Evolutionary conservation across 352 stramenopile genomes (phyloP).

Genomic region (Globisporangium abappressorium): DNA sequence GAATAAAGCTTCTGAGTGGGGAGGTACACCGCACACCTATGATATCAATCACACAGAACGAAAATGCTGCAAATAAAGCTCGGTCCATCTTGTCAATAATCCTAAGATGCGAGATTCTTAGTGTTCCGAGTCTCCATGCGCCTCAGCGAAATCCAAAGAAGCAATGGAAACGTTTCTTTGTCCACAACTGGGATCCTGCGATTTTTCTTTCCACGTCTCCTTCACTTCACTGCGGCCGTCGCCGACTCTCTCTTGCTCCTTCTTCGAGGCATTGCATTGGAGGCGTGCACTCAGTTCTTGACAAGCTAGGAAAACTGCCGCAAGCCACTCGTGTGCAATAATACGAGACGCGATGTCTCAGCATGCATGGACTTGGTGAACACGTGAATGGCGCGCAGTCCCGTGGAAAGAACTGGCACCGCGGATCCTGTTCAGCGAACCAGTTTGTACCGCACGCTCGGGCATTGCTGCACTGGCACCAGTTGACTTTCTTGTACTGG

Average conservation of each 20-base stretch:
- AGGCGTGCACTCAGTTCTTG: neutral
- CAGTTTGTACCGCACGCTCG: neutral
- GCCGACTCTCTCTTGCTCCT: slow-evolving; percentile 1
- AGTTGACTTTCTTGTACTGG: neutral
- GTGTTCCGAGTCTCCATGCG: too few relatives aligned
- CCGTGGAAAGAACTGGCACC: neutral
- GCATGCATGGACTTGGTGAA: neutral
- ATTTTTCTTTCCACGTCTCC: neutral
- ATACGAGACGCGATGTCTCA: neutral
- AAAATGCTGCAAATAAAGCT: too few relatives aligned
- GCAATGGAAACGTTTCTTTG: too few relatives aligned
- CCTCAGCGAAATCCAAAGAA: too few relatives aligned
- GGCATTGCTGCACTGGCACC: neutral
- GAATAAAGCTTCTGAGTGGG: neutral
- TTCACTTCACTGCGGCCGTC: neutral
- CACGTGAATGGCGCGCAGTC: neutral
- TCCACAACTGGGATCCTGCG: neutral
- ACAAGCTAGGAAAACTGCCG: neutral
- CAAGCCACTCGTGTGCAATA: neutral
- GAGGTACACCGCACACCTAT: too few relatives aligned
- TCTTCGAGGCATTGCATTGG: neutral
- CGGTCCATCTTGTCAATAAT: too few relatives aligned
- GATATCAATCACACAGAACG: too few relatives aligned
- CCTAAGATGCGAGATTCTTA: too few relatives aligned
- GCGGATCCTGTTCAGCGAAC: neutral